phyloP scores from a whole-genome alignment of 108 stramenopile genomes.

The Cyclotella sp. region DNA sequence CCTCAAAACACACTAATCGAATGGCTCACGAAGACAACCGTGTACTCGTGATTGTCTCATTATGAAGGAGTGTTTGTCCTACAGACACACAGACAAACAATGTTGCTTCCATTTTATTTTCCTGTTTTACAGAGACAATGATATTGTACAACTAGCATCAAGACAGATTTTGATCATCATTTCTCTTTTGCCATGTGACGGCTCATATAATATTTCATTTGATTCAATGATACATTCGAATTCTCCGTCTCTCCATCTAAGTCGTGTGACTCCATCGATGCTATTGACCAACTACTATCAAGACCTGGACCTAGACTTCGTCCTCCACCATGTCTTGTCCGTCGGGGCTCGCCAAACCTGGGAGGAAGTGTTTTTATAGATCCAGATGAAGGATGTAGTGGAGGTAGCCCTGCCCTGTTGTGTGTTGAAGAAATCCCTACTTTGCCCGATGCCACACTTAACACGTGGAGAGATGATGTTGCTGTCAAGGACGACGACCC shows the following conservation, averaged over 20 bases:
- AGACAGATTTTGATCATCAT: background rate
- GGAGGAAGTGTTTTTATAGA: slow-evolving; percentile 44
- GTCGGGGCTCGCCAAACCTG: slow-evolving; percentile 30
- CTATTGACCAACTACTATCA: slow-evolving; percentile 43
- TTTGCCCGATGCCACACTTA: slow-evolving; percentile 21
- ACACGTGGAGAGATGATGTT: slow-evolving; percentile 23
- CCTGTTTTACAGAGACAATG: background rate
- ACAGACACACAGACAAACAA: background rate
- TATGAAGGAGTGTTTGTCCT: too few species aligned
- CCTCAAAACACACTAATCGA: too few species aligned
- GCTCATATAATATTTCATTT: slow-evolving; percentile 48
- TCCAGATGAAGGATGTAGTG: slow-evolving; percentile 32
- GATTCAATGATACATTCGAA: slow-evolving; percentile 32
- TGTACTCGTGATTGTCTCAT: too few species aligned
- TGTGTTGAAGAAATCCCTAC: background rate
- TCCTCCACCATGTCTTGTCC: slow-evolving; percentile 1
- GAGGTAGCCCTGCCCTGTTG: slow-evolving; percentile 21
- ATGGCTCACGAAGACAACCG: too few species aligned
- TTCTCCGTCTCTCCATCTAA: slow-evolving; percentile 28
- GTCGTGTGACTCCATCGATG: slow-evolving; percentile 46
- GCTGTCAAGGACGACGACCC: slow-evolving; percentile 35
- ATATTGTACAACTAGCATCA: background rate
- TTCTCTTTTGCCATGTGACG: slow-evolving; percentile 32
- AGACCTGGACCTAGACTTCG: slow-evolving; percentile 30
- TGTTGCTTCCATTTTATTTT: background rate